Percentiles rank a stretch among this genome's conserved stretches.
Evolutionary conservation across 768 basidiomycete genomes (phyloP).

Genomic region (Amylocystis lapponica): DNA sequence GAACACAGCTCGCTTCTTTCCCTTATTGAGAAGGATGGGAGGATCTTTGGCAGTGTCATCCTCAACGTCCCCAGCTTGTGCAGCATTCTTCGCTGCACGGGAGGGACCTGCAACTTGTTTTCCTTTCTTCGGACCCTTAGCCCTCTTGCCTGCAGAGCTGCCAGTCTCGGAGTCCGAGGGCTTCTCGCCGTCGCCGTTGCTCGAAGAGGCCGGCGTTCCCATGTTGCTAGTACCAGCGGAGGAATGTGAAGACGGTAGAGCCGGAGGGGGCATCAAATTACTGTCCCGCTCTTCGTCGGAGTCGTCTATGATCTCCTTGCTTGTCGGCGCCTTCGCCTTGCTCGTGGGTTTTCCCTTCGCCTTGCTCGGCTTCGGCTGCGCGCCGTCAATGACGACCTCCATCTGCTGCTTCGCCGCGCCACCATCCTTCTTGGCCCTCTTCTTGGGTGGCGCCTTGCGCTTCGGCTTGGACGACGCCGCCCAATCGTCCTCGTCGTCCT

Average conservation of each 20-base stretch:
- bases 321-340: conserved; percentile 1
- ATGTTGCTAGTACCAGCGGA: not conserved
- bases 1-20: conserved; percentile 17
- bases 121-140: too few relatives aligned
- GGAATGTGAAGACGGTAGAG: not conserved
- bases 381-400: conserved; percentile 7
- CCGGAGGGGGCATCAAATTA: conserved; percentile 3
- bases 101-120: too few relatives aligned
- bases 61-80: too few relatives aligned
- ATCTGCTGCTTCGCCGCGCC: conserved; percentile 6
- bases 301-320: conserved; percentile 8
- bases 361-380: conserved; percentile 4
- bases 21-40: conserved; percentile 2
- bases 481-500: conserved; percentile 17
- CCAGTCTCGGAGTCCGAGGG: not conserved
- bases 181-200: not conserved
- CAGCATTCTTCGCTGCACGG: too few relatives aligned
- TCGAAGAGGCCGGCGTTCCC: not conserved
- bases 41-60: not conserved
- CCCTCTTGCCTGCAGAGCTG: not conserved
- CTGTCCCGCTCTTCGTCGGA: conserved; percentile 7
- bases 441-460: conserved; percentile 8
- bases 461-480: conserved; percentile 12
- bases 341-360: conserved; percentile 13
- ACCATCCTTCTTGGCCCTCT: conserved; percentile 4